Percentiles rank a stretch among this genome's conserved stretches.
These are phyloP conservation scores for Fusarium tupiense DNA, from an alignment of 2,329 filamentous ascomycete species.

Conservation along the genomic window DNA sequence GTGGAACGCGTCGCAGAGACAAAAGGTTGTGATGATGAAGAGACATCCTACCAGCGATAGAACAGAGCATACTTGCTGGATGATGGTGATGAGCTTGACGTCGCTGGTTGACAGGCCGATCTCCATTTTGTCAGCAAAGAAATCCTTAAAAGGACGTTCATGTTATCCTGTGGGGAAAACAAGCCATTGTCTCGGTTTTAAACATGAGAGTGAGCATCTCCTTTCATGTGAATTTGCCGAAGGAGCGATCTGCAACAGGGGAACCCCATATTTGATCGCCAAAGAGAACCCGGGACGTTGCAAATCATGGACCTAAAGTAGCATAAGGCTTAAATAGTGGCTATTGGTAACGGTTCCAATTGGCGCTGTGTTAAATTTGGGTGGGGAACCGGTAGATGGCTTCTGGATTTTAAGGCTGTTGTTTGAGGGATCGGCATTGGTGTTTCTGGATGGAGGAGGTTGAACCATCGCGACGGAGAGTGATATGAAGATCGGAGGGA, in stretches of 20 bases:
- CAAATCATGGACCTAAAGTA: not conserved
- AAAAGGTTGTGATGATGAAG: not conserved
- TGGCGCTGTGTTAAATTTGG: not conserved
- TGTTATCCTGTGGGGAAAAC: fast-evolving
- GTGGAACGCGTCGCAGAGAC: not conserved
- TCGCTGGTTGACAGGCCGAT: not conserved
- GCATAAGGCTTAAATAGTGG: not conserved
- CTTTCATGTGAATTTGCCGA: not conserved
- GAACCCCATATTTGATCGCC: not conserved
- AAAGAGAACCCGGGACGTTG: not conserved
- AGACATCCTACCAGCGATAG: slow-evolving; percentile 1
- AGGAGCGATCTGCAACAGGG: slow-evolving; percentile 1
- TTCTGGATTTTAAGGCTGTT: not conserved
- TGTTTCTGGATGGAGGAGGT: not conserved
- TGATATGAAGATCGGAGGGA: not conserved
- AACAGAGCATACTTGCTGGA: slow-evolving; percentile 6
- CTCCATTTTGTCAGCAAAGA: not conserved
- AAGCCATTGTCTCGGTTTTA: not conserved
- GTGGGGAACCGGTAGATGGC: not conserved
- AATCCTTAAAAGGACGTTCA: not conserved
- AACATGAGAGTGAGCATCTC: fast-evolving
- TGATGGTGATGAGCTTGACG: slow-evolving; percentile 4
- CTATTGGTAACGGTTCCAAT: not conserved
- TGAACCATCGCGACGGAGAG: not conserved
- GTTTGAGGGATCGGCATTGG: not conserved